These are phyloP conservation scores for Francoa sonchifolia DNA, from an alignment of 441 rosid species.

Conservation along the genomic window DNA sequence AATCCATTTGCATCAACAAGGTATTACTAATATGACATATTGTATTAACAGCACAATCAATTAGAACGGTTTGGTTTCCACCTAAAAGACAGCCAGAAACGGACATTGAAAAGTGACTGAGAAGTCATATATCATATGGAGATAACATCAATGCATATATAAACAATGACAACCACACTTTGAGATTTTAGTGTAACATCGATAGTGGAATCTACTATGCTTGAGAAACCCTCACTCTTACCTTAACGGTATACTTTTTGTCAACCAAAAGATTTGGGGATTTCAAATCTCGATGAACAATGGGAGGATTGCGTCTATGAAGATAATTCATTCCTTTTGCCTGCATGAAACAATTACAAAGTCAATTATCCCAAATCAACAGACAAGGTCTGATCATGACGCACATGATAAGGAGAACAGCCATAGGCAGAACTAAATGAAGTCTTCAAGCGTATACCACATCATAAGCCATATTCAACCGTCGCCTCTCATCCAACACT, in stretches of 20 bases:
- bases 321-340: slow-evolving; percentile 99
- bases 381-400: not conserved
- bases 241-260: slow-evolving; percentile 94
- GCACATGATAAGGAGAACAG: not conserved
- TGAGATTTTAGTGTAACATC: too few relatives aligned
- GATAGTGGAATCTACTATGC: not conserved
- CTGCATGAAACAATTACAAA: slow-evolving; percentile 28
- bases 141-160: too few relatives aligned
- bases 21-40: too few relatives aligned
- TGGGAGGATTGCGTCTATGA: slow-evolving; percentile 84
- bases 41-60: too few relatives aligned
- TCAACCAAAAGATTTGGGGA: slow-evolving; percentile 97
- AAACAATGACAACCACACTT: too few relatives aligned
- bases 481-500: slow-evolving; percentile 77
- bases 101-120: too few relatives aligned
- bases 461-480: slow-evolving; percentile 92
- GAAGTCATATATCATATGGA: too few relatives aligned
- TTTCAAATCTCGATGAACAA: slow-evolving; percentile 94
- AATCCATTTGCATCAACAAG: too few relatives aligned
- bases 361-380: slow-evolving; percentile 8
- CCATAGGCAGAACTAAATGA: not conserved
- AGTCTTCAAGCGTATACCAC: slow-evolving; percentile 48
- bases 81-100: too few relatives aligned
- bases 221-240: slow-evolving; percentile 13
- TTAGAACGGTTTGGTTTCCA: too few relatives aligned